phyloP scores from a whole-genome alignment of 2,329 filamentous ascomycete genomes.

The Fusarium sp. region DNA sequence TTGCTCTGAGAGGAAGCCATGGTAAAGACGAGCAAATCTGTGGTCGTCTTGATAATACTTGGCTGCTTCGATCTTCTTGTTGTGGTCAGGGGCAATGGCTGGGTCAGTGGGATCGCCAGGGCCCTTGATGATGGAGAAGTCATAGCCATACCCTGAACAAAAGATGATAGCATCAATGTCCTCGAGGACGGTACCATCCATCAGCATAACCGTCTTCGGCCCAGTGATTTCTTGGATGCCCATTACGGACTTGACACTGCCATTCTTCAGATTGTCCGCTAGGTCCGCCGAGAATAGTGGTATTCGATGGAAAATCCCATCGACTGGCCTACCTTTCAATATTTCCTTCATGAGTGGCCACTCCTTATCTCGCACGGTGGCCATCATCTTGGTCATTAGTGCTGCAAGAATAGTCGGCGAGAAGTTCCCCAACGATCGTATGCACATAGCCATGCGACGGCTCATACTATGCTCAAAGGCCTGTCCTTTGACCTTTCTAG shows the following conservation, averaged over 20 bases:
- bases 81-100: slow-evolving; percentile 42
- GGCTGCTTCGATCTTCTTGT: slow-evolving; percentile 38
- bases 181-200: slow-evolving; percentile 47
- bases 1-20: slow-evolving; percentile 48
- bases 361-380: slow-evolving; percentile 29
- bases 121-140: slow-evolving; percentile 46
- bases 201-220: slow-evolving; percentile 44
- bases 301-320: slow-evolving; percentile 40
- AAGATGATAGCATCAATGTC: slow-evolving; percentile 50
- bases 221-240: slow-evolving; percentile 47
- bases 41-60: slow-evolving; percentile 35
- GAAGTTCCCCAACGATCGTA: slow-evolving; percentile 25
- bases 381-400: slow-evolving; percentile 36
- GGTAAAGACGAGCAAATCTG: slow-evolving; percentile 47
- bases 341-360: slow-evolving; percentile 36
- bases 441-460: slow-evolving; percentile 42
- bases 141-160: slow-evolving; percentile 49
- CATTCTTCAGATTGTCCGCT: slow-evolving; percentile 43
- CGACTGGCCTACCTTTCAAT: slow-evolving; percentile 22
- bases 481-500: slow-evolving; percentile 47
- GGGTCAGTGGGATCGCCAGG: slow-evolving; percentile 45
- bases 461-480: slow-evolving; percentile 51
- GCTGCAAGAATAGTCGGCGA: slow-evolving; percentile 20
- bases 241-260: slow-evolving; percentile 42
- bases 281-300: slow-evolving; percentile 48